Evolutionary conservation across 352 stramenopile genomes (phyloP).

Genomic region (Globisporangium parvum): DNA sequence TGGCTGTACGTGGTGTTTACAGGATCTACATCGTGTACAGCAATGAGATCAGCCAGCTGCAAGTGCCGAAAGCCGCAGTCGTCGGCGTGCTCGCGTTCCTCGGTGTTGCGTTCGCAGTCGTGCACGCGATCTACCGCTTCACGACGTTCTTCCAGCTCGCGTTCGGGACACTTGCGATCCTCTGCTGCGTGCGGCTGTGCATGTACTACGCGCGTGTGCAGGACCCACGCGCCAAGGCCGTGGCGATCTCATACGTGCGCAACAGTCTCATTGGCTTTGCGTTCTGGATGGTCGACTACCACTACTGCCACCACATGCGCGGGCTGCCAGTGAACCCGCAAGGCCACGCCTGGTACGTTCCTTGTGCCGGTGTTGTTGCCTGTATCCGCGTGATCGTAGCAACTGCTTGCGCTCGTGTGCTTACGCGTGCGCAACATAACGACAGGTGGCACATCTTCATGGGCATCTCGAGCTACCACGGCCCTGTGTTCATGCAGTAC

Average conservation of each 20-base stretch:
- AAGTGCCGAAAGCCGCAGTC: constrained; percentile 34
- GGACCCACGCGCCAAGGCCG: constrained; percentile 39
- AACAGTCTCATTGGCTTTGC: constrained; percentile 55
- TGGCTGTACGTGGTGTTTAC: background rate
- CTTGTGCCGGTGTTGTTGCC: background rate
- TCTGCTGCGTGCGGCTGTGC: constrained; percentile 44
- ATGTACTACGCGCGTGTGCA: constrained; percentile 57
- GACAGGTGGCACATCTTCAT: constrained; percentile 80
- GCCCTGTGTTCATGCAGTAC: constrained; percentile 84
- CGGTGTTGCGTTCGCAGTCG: constrained; percentile 57
- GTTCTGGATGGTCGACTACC: constrained; percentile 80
- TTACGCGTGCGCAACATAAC: background rate
- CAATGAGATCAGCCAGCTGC: constrained; percentile 53
- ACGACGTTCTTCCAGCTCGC: constrained; percentile 74
- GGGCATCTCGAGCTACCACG: constrained; percentile 71
- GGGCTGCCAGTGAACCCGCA: constrained; percentile 68
- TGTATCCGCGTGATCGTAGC: too few species aligned
- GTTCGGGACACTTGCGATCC: constrained; percentile 51
- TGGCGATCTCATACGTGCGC: constrained; percentile 59
- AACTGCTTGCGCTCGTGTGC: too few species aligned
- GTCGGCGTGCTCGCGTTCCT: constrained; percentile 45
- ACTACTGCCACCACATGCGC: constrained; percentile 56
- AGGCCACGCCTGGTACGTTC: constrained; percentile 65
- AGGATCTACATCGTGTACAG: constrained; percentile 83
- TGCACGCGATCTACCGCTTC: constrained; percentile 75